Conservation (phyloP, 2,329 filamentous ascomycete genomes). For the Epicoccum sorghinum region DNA sequence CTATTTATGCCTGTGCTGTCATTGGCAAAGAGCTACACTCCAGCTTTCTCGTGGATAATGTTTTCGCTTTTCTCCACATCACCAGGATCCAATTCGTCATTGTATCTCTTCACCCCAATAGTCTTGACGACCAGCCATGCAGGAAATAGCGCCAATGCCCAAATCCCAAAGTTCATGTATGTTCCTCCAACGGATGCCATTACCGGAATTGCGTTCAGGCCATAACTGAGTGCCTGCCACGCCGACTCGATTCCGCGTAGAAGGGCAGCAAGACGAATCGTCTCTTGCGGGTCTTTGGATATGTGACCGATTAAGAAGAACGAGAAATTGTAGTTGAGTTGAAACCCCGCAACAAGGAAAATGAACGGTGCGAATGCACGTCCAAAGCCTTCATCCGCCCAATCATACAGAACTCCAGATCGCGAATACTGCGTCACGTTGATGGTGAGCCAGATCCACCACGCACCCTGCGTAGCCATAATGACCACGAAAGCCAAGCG, state of each 20-base stretch:
- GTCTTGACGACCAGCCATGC: slow-evolving; percentile 68
- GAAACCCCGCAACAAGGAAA: slow-evolving; percentile 69
- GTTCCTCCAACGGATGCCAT: slow-evolving; percentile 69
- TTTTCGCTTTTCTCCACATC: slow-evolving; percentile 5
- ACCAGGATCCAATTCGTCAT: slow-evolving; percentile 26
- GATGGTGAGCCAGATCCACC: slow-evolving; percentile 73
- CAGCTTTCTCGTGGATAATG: background rate
- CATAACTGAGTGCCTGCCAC: slow-evolving; percentile 74
- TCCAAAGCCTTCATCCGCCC: slow-evolving; percentile 67
- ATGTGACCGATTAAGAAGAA: slow-evolving; percentile 73
- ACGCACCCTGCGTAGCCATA: slow-evolving; percentile 64
- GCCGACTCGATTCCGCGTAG: slow-evolving; percentile 72
- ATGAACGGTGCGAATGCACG: slow-evolving; percentile 68
- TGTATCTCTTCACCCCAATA: slow-evolving; percentile 50
- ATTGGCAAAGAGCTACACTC: too few relatives aligned
- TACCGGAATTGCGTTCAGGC: slow-evolving; percentile 63
- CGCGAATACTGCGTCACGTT: slow-evolving; percentile 64
- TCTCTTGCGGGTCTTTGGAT: slow-evolving; percentile 63
- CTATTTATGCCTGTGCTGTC: too few relatives aligned
- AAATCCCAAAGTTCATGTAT: slow-evolving; percentile 71
- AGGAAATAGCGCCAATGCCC: slow-evolving; percentile 65
- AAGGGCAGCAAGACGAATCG: slow-evolving; percentile 69
- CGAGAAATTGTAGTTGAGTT: slow-evolving; percentile 73
- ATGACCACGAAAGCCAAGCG: slow-evolving; percentile 61
- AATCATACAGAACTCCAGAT: slow-evolving; percentile 66